These are phyloP conservation scores for Nymphaea colorata DNA, from an alignment of 164 flowering plant species.

Conservation along the genomic window DNA sequence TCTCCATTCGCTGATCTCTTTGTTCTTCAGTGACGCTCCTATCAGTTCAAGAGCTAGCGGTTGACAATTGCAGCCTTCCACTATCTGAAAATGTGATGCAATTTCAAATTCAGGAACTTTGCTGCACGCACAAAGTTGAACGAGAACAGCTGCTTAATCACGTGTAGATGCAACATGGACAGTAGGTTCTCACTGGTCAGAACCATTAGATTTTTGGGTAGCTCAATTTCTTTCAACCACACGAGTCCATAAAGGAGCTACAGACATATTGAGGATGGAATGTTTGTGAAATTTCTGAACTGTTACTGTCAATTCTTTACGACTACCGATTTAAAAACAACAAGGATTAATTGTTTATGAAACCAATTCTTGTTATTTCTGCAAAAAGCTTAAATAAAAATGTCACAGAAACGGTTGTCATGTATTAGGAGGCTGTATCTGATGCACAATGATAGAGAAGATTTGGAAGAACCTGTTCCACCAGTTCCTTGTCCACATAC, in stretches of 20 bases:
- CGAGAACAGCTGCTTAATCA: neutral
- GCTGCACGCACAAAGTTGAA: neutral
- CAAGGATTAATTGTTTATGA: too few relatives aligned
- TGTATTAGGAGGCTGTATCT: too few relatives aligned
- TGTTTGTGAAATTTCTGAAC: too few relatives aligned
- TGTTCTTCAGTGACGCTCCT: slow-evolving; percentile 59
- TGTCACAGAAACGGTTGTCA: too few relatives aligned
- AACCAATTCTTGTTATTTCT: too few relatives aligned
- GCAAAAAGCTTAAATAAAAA: too few relatives aligned
- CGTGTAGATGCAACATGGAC: neutral
- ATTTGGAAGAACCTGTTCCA: neutral
- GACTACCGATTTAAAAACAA: too few relatives aligned
- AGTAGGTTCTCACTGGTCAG: neutral
- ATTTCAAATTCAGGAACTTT: too few relatives aligned
- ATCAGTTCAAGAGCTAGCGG: slow-evolving; percentile 81
- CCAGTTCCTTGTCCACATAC: neutral
- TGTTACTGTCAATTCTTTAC: too few relatives aligned
- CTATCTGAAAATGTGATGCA: slow-evolving; percentile 27
- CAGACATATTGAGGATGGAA: too few relatives aligned
- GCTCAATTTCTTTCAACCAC: neutral
- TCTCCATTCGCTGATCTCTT: slow-evolving; percentile 46
- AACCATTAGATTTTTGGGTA: neutral
- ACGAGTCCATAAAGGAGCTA: too few relatives aligned
- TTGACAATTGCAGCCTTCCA: slow-evolving; percentile 59
- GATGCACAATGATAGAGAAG: neutral